A percentile compares a stretch with the other conserved stretches of the same genome.
Conservation (phyloP, 1,139 yeast species). For the Sugiyamaella paludigena region DNA sequence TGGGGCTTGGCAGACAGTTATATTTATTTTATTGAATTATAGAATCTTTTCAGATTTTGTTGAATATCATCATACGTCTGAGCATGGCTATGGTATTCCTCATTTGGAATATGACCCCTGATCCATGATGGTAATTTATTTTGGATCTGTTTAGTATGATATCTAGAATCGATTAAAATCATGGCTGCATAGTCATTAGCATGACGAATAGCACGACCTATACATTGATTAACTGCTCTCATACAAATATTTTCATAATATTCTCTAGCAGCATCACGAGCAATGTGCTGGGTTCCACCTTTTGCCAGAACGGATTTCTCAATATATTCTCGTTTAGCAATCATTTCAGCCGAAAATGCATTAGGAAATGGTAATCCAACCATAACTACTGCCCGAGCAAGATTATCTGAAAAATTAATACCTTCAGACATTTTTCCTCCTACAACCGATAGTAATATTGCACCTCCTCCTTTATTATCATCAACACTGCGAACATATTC, state of each 20-base stretch:
- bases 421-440: conserved; percentile 97
- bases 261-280: conserved; percentile 49
- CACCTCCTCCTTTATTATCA: conserved; percentile 41
- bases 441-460: conserved; percentile 76
- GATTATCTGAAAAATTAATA: conserved; percentile 79
- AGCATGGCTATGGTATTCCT: too few relatives aligned
- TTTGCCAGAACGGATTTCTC: conserved; percentile 42
- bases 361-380: conserved; percentile 91
- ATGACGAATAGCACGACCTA: conserved; percentile 91
- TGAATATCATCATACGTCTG: background rate
- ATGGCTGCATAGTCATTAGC: conserved; percentile 76
- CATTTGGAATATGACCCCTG: conserved; percentile 27
- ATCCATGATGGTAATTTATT: conserved; percentile 80
- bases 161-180: conserved; percentile 68
- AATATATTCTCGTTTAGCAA: conserved; percentile 67
- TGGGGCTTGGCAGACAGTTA: too few relatives aligned
- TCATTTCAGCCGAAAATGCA: conserved; percentile 75
- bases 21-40: too few relatives aligned
- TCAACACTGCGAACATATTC: conserved; percentile 46
- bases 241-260: conserved; percentile 85
- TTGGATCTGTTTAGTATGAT: conserved; percentile 48
- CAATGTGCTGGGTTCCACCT: conserved; percentile 47
- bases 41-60: too few relatives aligned
- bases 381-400: conserved; percentile 86
- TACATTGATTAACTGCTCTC: conserved; percentile 90